Evolutionary conservation across 306 rosid species (phyloP).

Genomic region (Malus fusca): DNA sequence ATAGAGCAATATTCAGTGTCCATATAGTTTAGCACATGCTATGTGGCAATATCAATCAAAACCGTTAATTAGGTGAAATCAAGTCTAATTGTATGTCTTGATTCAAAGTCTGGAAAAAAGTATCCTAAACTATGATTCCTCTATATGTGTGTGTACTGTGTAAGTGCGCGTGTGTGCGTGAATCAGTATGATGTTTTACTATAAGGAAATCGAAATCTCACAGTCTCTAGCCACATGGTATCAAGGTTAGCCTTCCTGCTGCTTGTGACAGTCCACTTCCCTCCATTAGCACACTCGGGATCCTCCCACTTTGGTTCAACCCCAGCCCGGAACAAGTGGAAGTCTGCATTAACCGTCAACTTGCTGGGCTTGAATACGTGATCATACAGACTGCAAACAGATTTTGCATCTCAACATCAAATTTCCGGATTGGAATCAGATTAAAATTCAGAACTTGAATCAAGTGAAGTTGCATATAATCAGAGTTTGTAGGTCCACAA

Average conservation of each 20-base stretch:
- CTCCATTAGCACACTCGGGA: constrained; percentile 96
- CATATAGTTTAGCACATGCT: not conserved
- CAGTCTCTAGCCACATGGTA: constrained; percentile 94
- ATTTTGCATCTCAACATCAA: not conserved
- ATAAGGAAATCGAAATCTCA: constrained; percentile 19
- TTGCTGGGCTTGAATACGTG: constrained; percentile 88
- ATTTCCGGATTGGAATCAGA: not conserved
- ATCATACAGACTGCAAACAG: constrained; percentile 55
- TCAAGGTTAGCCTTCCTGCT: constrained; percentile 61
- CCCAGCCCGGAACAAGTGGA: constrained; percentile 85
- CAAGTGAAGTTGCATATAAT: not conserved
- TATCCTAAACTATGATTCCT: not conserved
- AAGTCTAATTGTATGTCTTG: not conserved
- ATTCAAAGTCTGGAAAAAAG: not conserved
- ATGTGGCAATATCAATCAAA: not conserved
- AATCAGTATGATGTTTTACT: not conserved
- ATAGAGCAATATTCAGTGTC: not conserved
- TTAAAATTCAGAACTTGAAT: not conserved
- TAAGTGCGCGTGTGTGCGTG: not conserved
- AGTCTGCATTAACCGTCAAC: constrained; percentile 52
- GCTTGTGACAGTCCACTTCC: constrained; percentile 73
- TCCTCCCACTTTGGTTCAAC: constrained; percentile 98
- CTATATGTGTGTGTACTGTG: not conserved
- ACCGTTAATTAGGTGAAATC: not conserved
- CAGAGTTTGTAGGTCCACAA: not conserved